Percentiles rank a stretch among this genome's conserved stretches.
Evolutionary conservation across 345 rosid species (phyloP).

Genomic region (Conringia planisiliqua): DNA sequence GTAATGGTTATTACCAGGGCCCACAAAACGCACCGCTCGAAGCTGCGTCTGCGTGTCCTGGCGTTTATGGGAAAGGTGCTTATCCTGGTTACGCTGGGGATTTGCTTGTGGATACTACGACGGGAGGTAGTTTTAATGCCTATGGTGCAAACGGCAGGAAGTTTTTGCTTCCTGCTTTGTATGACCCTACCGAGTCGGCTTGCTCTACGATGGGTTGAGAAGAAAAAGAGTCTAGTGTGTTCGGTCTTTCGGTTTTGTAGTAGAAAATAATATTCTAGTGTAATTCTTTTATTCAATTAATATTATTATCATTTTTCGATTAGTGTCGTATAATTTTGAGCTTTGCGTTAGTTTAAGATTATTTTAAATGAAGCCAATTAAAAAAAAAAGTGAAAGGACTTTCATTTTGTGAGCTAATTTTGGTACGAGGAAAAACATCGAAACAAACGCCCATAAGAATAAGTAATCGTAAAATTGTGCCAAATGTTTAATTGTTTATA

Average conservation of each 20-base stretch:
- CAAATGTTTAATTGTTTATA: background rate
- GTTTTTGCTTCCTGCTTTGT: constrained; percentile 74
- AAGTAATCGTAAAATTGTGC: background rate
- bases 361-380: background rate
- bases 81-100: constrained; percentile 80
- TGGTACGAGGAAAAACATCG: background rate
- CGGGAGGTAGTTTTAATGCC: constrained; percentile 81
- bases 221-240: background rate
- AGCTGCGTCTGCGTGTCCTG: constrained; percentile 83
- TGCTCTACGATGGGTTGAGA: constrained; percentile 56
- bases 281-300: constrained; percentile 30
- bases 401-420: background rate
- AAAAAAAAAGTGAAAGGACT: background rate
- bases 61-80: constrained; percentile 74
- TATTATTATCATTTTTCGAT: constrained; percentile 4
- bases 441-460: background rate
- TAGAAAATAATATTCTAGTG: constrained; percentile 24
- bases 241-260: background rate
- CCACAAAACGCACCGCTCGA: constrained; percentile 72
- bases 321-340: background rate
- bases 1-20: constrained; percentile 78
- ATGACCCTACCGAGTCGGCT: constrained; percentile 52
- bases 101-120: constrained; percentile 49
- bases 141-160: constrained; percentile 67
- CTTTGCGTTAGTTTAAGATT: background rate